These are phyloP conservation scores for Ceratocystis cacaofunesta DNA, from an alignment of 2,329 filamentous ascomycete genomes.

Conservation along the genomic window DNA sequence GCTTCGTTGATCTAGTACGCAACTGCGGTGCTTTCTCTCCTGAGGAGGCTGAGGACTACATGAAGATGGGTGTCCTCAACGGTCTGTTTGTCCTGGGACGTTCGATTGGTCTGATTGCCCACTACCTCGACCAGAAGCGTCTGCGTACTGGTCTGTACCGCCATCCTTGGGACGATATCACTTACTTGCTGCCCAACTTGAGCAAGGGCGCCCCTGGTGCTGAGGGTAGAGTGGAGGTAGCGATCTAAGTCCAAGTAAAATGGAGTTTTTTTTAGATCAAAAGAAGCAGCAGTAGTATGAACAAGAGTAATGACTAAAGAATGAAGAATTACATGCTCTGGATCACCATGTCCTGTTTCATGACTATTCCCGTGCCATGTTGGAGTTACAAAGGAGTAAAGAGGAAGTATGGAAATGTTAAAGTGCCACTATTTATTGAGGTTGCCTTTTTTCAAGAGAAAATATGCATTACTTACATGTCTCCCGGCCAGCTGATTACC, in stretches of 20 bases:
- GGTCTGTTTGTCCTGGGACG: slow-evolving; percentile 96
- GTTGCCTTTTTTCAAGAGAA: slow-evolving; percentile 4
- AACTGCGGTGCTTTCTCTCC: slow-evolving; percentile 93
- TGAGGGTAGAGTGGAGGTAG: slow-evolving; percentile 82
- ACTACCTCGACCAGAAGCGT: slow-evolving; percentile 99
- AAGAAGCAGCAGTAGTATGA: slow-evolving; percentile 15
- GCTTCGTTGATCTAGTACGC: slow-evolving; percentile 94
- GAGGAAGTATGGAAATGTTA: neutral
- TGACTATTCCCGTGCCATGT: neutral
- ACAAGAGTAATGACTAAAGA: neutral
- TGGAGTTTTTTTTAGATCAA: slow-evolving; percentile 20
- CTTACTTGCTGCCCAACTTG: slow-evolving; percentile 77
- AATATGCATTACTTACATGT: neutral
- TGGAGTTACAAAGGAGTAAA: neutral
- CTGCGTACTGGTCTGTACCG: slow-evolving; percentile 96
- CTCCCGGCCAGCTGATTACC: neutral
- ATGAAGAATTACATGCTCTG: neutral
- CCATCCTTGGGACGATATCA: slow-evolving; percentile 98
- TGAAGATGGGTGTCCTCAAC: slow-evolving; percentile 98
- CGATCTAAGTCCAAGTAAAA: slow-evolving; percentile 38
- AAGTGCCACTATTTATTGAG: neutral
- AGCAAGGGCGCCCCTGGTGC: slow-evolving; percentile 53
- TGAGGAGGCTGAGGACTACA: slow-evolving; percentile 97
- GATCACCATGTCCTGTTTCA: neutral
- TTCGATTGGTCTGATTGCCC: slow-evolving; percentile 96